A percentile compares a stretch with the other conserved stretches of the same genome.
Evolutionary conservation across 371 early-diverging fungal genomes (phyloP).

Genomic region (Mucor irregularis): DNA sequence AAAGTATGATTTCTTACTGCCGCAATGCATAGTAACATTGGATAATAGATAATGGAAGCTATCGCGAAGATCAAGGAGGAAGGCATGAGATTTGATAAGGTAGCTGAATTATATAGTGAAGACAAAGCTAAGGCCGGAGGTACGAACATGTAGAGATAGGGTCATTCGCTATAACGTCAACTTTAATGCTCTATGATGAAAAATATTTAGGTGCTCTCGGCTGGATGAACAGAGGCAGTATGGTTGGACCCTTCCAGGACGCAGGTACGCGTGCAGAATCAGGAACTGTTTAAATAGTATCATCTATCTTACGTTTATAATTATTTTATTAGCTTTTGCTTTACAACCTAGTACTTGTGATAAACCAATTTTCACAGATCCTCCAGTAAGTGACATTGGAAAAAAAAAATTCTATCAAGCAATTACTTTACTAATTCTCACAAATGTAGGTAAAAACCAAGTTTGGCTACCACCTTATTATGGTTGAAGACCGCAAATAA

Average conservation of each 20-base stretch:
- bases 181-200: no score
- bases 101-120: conserved; percentile 84
- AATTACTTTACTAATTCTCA: background rate
- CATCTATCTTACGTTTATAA: background rate
- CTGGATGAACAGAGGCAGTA: conserved; percentile 85
- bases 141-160: conserved; percentile 19
- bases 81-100: conserved; percentile 67
- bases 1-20: conserved; percentile 1
- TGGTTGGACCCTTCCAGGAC: conserved; percentile 92
- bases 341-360: conserved; percentile 73
- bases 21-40: background rate
- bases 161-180: no score
- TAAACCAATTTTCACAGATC: conserved; percentile 75
- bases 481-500: conserved; percentile 58
- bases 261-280: conserved; percentile 44
- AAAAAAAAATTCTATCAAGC: background rate
- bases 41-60: conserved; percentile 53
- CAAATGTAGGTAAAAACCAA: conserved; percentile 43
- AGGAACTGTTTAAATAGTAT: no score
- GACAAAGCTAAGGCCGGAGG: conserved; percentile 82
- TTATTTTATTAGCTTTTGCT: conserved; percentile 64
- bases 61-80: conserved; percentile 60
- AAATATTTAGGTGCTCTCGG: conserved; percentile 59
- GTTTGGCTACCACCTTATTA: conserved; percentile 85
- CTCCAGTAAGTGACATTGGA: no score